These are phyloP conservation scores for Bruguiera gymnorhiza DNA, from an alignment of 345 rosid genomes.

Conservation along the genomic window DNA sequence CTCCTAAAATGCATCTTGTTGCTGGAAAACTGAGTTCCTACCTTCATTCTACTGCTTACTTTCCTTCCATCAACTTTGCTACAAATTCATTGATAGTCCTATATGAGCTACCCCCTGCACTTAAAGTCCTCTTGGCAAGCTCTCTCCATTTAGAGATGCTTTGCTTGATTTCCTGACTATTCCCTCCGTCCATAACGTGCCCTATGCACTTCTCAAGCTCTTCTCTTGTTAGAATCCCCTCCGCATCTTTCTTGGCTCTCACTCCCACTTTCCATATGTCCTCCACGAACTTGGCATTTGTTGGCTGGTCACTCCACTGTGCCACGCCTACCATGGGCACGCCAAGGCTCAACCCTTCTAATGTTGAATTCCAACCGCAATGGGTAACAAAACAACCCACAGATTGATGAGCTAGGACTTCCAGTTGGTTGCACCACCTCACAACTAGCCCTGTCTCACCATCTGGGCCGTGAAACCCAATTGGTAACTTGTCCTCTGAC, in stretches of 20 bases:
- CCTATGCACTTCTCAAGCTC: constrained; percentile 30
- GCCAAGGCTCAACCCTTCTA: constrained; percentile 43
- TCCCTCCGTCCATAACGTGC: constrained; percentile 40
- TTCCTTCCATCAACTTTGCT: constrained; percentile 12
- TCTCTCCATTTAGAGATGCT: constrained; percentile 36
- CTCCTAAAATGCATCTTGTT: no score
- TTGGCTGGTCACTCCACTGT: constrained; percentile 45
- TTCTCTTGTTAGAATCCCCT: constrained; percentile 31
- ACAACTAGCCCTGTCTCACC: constrained; percentile 33
- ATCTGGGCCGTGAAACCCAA: constrained; percentile 14
- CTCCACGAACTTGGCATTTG: constrained; percentile 44
- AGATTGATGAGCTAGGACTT: constrained; percentile 43
- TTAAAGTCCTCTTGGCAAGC: constrained; percentile 40
- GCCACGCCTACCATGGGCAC: constrained; percentile 42
- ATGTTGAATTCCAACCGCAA: constrained; percentile 51
- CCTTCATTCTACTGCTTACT: neutral
- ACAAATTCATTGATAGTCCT: constrained; percentile 33
- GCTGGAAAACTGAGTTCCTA: no score
- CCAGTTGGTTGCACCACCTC: constrained; percentile 47
- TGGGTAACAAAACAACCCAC: constrained; percentile 48
- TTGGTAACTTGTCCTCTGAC: constrained; percentile 24
- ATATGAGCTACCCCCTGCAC: constrained; percentile 40
- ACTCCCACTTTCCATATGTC: constrained; percentile 43
- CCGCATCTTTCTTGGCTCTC: constrained; percentile 26
- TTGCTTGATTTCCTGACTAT: constrained; percentile 27